phyloP scores from a whole-genome alignment of 2,329 filamentous ascomycete genomes.

The Penicillium italicum region DNA sequence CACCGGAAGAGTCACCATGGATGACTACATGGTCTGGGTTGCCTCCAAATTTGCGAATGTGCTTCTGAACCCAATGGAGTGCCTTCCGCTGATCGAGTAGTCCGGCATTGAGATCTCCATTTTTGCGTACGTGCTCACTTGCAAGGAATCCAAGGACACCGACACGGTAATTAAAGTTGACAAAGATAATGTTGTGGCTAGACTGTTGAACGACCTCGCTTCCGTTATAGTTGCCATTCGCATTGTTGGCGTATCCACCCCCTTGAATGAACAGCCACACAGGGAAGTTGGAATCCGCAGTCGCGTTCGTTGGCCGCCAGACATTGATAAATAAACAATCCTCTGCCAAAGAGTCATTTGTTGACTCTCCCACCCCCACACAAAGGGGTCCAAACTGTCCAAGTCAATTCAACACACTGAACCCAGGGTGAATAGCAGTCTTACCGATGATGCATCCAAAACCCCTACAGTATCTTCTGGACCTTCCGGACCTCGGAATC shows the following conservation, averaged over 20 bases:
- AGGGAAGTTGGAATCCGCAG: constrained; percentile 51
- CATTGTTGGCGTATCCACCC: constrained; percentile 57
- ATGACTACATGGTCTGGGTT: constrained; percentile 58
- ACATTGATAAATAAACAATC: constrained; percentile 37
- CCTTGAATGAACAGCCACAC: constrained; percentile 60
- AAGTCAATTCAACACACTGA: background rate
- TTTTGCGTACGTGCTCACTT: constrained; percentile 51
- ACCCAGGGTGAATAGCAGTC: background rate
- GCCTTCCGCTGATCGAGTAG: constrained; percentile 61
- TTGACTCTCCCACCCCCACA: constrained; percentile 62
- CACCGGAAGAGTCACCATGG: constrained; percentile 60
- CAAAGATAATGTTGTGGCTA: constrained; percentile 59
- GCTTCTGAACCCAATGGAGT: constrained; percentile 58
- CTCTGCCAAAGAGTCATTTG: constrained; percentile 49
- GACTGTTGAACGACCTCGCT: constrained; percentile 55
- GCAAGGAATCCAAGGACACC: constrained; percentile 62
- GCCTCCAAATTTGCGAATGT: constrained; percentile 58
- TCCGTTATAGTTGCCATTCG: constrained; percentile 53
- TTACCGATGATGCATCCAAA: constrained; percentile 51
- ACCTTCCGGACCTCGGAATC: constrained; percentile 63
- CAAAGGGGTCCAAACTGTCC: constrained; percentile 47
- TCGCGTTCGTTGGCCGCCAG: constrained; percentile 30
- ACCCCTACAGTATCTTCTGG: constrained; percentile 42
- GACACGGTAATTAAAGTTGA: constrained; percentile 69
- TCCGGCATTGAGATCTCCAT: constrained; percentile 61